phyloP scores from a whole-genome alignment of 495 filamentous ascomycete species.

The Glarea lozoyensis region DNA sequence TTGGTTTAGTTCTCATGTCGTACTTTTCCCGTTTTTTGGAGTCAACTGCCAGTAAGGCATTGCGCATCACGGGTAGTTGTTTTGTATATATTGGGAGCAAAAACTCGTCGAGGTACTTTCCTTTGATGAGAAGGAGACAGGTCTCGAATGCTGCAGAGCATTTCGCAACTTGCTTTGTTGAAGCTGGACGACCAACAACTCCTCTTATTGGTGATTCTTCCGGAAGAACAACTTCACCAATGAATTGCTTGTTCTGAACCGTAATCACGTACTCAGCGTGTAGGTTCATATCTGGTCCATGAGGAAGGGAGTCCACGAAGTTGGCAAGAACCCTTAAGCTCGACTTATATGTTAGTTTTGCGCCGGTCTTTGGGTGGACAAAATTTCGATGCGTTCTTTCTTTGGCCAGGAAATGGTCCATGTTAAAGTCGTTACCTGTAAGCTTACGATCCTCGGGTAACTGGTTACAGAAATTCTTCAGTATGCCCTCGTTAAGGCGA shows the following conservation, averaged over 20 bases:
- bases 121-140: slow-evolving; percentile 60
- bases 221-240: slow-evolving; percentile 78
- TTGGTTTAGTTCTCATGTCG: slow-evolving; percentile 68
- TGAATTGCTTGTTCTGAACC: slow-evolving; percentile 47
- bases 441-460: slow-evolving; percentile 71
- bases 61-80: slow-evolving; percentile 73
- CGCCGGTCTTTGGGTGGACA: slow-evolving; percentile 58
- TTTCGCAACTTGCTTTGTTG: slow-evolving; percentile 72
- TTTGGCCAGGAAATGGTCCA: slow-evolving; percentile 44
- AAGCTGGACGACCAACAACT: slow-evolving; percentile 48
- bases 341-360: slow-evolving; percentile 70
- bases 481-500: slow-evolving; percentile 37
- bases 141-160: slow-evolving; percentile 84
- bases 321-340: slow-evolving; percentile 55
- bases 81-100: slow-evolving; percentile 67
- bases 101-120: slow-evolving; percentile 60
- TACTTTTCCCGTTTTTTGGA: slow-evolving; percentile 68
- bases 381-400: slow-evolving; percentile 50
- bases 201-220: slow-evolving; percentile 62
- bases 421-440: slow-evolving; percentile 47
- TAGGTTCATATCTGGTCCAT: slow-evolving; percentile 43
- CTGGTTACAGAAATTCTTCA: slow-evolving; percentile 65
- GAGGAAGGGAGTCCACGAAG: slow-evolving; percentile 49
- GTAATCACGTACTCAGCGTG: slow-evolving; percentile 56
- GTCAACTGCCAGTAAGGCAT: slow-evolving; percentile 78